Evolutionary conservation across 495 filamentous ascomycete species (phyloP).

Genomic region (Hypoxylon lienhwacheense): DNA sequence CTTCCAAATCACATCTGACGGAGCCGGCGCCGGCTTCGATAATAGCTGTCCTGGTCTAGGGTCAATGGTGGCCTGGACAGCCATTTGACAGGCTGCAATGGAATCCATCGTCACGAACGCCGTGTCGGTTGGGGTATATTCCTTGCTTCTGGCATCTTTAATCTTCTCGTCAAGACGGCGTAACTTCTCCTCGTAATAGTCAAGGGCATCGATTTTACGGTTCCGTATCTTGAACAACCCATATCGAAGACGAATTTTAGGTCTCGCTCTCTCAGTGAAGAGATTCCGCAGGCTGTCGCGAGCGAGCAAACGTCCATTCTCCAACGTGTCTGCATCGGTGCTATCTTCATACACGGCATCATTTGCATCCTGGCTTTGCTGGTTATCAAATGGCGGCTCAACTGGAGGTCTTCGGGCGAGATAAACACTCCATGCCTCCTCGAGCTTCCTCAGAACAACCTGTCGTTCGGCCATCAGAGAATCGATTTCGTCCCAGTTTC

Average conservation of each 20-base stretch:
- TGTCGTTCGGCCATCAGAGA: constrained; percentile 68
- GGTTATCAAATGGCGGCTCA: constrained; percentile 1
- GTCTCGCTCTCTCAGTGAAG: constrained; percentile 52
- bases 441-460: constrained; percentile 68
- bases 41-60: constrained; percentile 82
- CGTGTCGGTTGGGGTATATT: constrained; percentile 74
- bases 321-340: constrained; percentile 45
- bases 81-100: constrained; percentile 89
- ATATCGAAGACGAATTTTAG: constrained; percentile 74
- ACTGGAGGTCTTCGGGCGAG: constrained; percentile 36
- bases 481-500: constrained; percentile 86
- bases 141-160: constrained; percentile 65
- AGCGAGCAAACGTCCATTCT: constrained; percentile 55
- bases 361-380: constrained; percentile 2
- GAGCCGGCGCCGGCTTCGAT: constrained; percentile 82
- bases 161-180: constrained; percentile 80
- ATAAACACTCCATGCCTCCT: constrained; percentile 82
- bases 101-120: constrained; percentile 98
- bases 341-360: constrained; percentile 5
- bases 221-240: constrained; percentile 73
- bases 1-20: constrained; percentile 85
- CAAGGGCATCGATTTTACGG: constrained; percentile 82
- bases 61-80: constrained; percentile 88
- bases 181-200: constrained; percentile 90
- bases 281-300: constrained; percentile 41